Evolutionary conservation across 2,329 filamentous ascomycete genomes (phyloP).

Genomic region (Monilinia aucupariae): DNA sequence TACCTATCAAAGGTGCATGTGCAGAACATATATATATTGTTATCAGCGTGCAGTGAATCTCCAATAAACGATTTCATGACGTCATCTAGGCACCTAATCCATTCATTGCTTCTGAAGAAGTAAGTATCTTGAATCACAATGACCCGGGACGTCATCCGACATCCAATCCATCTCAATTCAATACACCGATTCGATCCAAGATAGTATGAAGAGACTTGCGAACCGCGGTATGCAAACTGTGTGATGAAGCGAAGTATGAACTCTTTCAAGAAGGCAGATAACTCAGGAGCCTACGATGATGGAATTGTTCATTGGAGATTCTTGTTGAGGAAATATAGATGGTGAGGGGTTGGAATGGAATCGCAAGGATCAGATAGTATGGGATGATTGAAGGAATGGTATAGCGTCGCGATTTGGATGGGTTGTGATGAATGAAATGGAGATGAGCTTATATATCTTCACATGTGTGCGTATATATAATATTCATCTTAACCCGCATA

Average conservation of each 20-base stretch:
- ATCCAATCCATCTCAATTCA: not conserved
- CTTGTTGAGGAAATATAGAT: too few species aligned
- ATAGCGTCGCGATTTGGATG: too few species aligned
- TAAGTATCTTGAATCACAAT: not conserved
- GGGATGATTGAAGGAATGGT: too few species aligned
- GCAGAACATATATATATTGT: not conserved
- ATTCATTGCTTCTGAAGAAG: not conserved
- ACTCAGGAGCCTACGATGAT: not conserved
- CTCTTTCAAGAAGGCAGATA: too few species aligned
- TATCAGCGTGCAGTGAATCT: not conserved
- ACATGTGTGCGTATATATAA: too few species aligned
- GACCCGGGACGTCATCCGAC: not conserved
- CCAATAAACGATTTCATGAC: not conserved
- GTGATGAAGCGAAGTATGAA: too few species aligned
- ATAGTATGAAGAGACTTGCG: not conserved
- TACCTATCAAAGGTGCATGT: not conserved
- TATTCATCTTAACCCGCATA: too few species aligned
- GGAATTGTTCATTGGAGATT: not conserved
- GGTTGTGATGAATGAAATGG: too few species aligned
- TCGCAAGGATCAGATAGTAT: too few species aligned
- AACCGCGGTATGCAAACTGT: not conserved
- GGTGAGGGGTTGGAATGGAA: too few species aligned
- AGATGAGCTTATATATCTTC: too few species aligned
- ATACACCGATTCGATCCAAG: not conserved
- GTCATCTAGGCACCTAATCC: not conserved